Evolutionary conservation across 768 basidiomycete genomes (phyloP), one percentile per base, ranked within the genome.

Genomic region (Rhizopogon vesiculosus): DNA sequence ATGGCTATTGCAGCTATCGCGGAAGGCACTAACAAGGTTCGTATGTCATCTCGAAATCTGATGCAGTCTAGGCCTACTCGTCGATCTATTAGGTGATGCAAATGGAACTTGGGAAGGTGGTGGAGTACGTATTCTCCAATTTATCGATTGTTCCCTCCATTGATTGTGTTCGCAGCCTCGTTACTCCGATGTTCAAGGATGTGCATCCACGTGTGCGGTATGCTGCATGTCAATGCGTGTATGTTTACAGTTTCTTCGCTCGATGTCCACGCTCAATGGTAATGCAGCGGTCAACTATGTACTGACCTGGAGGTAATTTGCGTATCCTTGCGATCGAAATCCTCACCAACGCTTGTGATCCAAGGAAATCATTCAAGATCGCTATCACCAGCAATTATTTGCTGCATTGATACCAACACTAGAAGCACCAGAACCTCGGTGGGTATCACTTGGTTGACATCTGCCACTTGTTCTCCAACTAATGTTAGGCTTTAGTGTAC

Each of bases 171-270:
- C 48, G 8, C 55, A 91, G 90, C 35, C 76, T 93, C 13, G 87
- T 93, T 13, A 78, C 80, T 0, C 90, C 89, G 0, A 83, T 87
- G 78, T 91, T 93, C 64, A 73, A 75, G 29, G 92, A 96, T 66
- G 66, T 83, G 0, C 87, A 94, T 72, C 91, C 92, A 3, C 76
- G 84, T 7, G 85, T 86, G 12, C 77, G 83, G 31, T 82, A 77
- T 59, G 91, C 91, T 2, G 90, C 92, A 43, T 91, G 91, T 71
- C 92, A 94, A 73, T 92, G 91, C 76, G 80, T 69, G 89, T 92
- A 61, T 63, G 88, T 58, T 71, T 29, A 15, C 25, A 12, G 25
- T 51, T 55, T 22, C n/a, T 7, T 53, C 56, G 38, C 19, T 6
- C 40, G 12, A 48, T 28, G n/a, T 31, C 38, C 43, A 15, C 41